These are phyloP conservation scores for Elymus sibiricus DNA, from an alignment of 176 grass and related monocot species.

Conservation along the genomic window DNA sequence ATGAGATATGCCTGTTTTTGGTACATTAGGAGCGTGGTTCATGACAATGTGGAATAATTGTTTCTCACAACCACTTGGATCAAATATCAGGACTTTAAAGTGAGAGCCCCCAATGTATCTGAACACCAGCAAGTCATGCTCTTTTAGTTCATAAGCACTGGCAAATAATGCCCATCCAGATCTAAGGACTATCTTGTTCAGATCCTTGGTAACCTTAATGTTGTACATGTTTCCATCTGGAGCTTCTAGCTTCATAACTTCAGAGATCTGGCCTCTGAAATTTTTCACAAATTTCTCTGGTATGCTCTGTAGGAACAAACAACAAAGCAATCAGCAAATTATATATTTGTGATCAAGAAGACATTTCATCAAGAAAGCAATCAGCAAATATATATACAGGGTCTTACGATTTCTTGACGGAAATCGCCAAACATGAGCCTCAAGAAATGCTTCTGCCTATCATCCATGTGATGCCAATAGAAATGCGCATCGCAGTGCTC, in stretches of 20 bases:
- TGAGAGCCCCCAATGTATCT: conserved; percentile 28
- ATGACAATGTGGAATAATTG: conserved; percentile 7
- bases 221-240: conserved; percentile 19
- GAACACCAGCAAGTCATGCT: conserved; percentile 44
- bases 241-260: conserved; percentile 29
- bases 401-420: neutral
- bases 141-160: conserved; percentile 4
- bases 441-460: conserved; percentile 1
- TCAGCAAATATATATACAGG: neutral
- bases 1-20: neutral
- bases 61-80: conserved; percentile 39
- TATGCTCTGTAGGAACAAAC: conserved; percentile 24
- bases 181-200: conserved; percentile 21
- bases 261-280: conserved; percentile 23
- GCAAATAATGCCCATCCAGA: conserved; percentile 45
- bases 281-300: conserved; percentile 40
- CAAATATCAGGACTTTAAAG: conserved; percentile 50
- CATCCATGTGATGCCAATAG: conserved; percentile 4
- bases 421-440: neutral
- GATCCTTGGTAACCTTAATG: conserved; percentile 17
- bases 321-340: neutral
- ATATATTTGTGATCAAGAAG: neutral
- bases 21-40: neutral
- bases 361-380: neutral
- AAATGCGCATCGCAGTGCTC: neutral